Evolutionary conservation across 495 filamentous ascomycete genomes (phyloP).

Genomic region (Aspergillus indologenus): DNA sequence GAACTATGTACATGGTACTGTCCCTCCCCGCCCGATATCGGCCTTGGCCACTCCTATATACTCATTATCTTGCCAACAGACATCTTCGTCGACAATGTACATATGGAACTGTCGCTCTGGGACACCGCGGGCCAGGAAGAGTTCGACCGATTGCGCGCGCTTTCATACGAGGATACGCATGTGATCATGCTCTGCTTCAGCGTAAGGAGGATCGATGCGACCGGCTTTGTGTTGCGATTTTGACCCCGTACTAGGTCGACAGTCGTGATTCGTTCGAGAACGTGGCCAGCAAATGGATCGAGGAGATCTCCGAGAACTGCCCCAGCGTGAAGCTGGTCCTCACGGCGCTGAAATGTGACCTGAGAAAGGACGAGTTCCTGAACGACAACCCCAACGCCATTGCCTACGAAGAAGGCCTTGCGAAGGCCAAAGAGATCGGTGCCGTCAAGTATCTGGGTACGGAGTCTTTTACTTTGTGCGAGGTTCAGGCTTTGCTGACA

Average conservation of each 20-base stretch:
- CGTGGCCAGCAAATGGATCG: conserved; percentile 96
- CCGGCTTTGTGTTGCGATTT: neutral
- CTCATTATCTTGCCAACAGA: conserved; percentile 49
- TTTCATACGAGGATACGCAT: conserved; percentile 97
- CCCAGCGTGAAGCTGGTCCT: conserved; percentile 89
- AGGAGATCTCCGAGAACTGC: conserved; percentile 96
- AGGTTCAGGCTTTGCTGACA: conserved; percentile 8
- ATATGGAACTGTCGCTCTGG: conserved; percentile 97
- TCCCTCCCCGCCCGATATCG: neutral
- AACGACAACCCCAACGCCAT: conserved; percentile 67
- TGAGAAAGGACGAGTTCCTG: conserved; percentile 67
- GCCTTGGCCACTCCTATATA: neutral
- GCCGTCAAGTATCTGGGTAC: conserved; percentile 85
- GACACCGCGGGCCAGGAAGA: conserved; percentile 98
- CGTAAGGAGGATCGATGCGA: conserved; percentile 39
- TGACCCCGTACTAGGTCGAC: conserved; percentile 59
- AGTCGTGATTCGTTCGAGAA: conserved; percentile 95
- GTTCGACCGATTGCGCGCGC: conserved; percentile 91
- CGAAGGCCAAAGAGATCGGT: conserved; percentile 84
- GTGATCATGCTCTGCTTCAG: conserved; percentile 98
- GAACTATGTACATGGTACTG: conserved; percentile 94
- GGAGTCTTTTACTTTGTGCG: conserved; percentile 13
- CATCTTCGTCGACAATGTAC: conserved; percentile 94
- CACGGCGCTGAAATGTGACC: conserved; percentile 95
- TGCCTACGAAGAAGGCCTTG: conserved; percentile 86